Base-by-base conservation (phyloP, 176 grass and related monocot genomes). In the Phyllostachys edulis region DNA sequence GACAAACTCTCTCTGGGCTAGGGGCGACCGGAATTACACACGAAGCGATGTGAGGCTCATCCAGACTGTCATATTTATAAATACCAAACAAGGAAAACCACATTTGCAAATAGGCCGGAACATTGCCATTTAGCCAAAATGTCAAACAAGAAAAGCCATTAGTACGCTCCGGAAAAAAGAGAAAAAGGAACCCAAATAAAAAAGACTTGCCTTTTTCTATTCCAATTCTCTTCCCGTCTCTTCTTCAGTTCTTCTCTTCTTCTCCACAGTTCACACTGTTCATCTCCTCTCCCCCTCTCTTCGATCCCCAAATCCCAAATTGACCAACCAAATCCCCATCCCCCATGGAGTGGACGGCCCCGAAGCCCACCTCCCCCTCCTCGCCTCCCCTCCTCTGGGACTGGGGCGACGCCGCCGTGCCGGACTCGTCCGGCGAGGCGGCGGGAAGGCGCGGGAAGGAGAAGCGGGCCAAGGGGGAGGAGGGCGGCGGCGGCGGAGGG, bases 361-460 rank as follows among this genome's bases (percentile, higher is more conserved):
- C 66, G 32, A 87, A 90, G 84, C 51, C 67, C 75, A 50, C 80
- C 38, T 71, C 84, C 64, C 29, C 71, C 9, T 93, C 87, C 89
- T 91, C 90, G 42, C 77, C 93, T 23, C 92, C 89, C 44, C 68
- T 87, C 23, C 81, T 99, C 56, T 99, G 96, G 96, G 96, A 99
- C 75, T 99, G 93, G 96, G 93, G 83, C 81, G 49, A 55, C 76
- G 13, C 70, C 70, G 57, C 64, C 75, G 68, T 46, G 62, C 65
- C 47, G 6, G 82, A 71, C 62, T 86, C 80, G 45, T 82, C 90
- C 75, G 49, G 85, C 78, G 71, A 87, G 79, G 85, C 83, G 14
- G 54, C 83, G 51, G 80, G 73, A 37, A 44, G 67, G 84, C 85
- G 84, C 67, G 84, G 80, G 89, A 88, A 84, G 75, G 84, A 73